A percentile compares a stretch with the other conserved stretches of the same genome.
Evolutionary conservation across 2,329 filamentous ascomycete genomes (phyloP).

Genomic region (Pseudofabraea citricarpa): DNA sequence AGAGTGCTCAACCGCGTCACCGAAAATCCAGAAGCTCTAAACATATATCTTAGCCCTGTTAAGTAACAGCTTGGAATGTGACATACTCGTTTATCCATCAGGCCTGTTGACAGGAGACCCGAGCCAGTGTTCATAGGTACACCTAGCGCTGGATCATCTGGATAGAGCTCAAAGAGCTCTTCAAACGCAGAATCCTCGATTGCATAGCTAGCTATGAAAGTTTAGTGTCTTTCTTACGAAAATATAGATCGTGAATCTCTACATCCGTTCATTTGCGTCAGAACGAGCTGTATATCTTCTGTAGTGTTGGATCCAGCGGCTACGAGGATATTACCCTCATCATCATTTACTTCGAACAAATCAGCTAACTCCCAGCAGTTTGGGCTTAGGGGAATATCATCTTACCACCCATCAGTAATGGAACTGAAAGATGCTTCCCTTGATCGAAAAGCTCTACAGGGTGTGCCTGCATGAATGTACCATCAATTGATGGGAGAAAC

Average conservation of each 20-base stretch:
- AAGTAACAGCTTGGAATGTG: too few relatives aligned
- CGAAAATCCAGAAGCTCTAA: background rate
- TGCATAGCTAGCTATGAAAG: background rate
- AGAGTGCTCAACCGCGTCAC: background rate
- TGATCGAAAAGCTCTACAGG: constrained; percentile 22
- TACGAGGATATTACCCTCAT: constrained; percentile 57
- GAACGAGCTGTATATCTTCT: constrained; percentile 34
- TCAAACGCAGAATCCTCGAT: constrained; percentile 23
- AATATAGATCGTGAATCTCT: background rate
- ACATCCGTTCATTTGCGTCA: background rate
- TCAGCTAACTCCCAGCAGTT: background rate
- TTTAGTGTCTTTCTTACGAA: background rate
- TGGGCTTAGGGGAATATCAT: background rate
- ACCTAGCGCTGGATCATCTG: constrained; percentile 40
- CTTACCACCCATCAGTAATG: constrained; percentile 27
- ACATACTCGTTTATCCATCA: background rate
- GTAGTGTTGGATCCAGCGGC: constrained; percentile 48
- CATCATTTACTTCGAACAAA: constrained; percentile 44
- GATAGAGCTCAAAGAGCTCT: constrained; percentile 40
- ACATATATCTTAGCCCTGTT: too few relatives aligned
- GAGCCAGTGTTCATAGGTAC: constrained; percentile 35
- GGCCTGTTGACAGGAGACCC: constrained; percentile 17
- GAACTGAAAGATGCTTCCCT: constrained; percentile 26
- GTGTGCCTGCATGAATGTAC: constrained; percentile 28
- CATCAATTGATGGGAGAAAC: constrained; percentile 23